phyloP scores from a whole-genome alignment of 768 basidiomycete genomes.

The Favolaschia claudopus region DNA sequence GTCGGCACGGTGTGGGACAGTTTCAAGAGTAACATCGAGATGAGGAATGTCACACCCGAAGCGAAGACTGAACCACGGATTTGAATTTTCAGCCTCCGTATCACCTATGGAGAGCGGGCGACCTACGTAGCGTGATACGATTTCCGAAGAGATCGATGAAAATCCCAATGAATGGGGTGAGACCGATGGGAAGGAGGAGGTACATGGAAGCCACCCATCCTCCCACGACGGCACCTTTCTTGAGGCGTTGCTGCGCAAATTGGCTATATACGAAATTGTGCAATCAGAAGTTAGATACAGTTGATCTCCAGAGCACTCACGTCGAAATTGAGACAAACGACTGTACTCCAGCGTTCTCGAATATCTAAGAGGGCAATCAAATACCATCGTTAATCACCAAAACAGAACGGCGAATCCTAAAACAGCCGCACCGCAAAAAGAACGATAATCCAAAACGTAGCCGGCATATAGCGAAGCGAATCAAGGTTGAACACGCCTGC shows the following conservation, averaged over 20 bases:
- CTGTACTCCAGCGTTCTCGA: constrained; percentile 53
- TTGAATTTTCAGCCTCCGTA: background rate
- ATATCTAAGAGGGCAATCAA: constrained; percentile 27
- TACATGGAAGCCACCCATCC: constrained; percentile 55
- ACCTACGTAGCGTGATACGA: constrained; percentile 47
- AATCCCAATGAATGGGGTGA: constrained; percentile 50
- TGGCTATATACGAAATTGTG: constrained; percentile 34
- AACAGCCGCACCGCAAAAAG: constrained; percentile 34
- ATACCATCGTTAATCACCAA: background rate
- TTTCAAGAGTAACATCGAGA: constrained; percentile 49
- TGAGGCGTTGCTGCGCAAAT: constrained; percentile 49
- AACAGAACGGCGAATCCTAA: background rate
- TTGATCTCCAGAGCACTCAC: constrained; percentile 31
- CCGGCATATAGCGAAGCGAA: constrained; percentile 41
- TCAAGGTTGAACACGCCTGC: constrained; percentile 39
- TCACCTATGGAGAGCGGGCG: background rate
- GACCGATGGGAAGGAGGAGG: constrained; percentile 45
- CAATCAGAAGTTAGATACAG: background rate
- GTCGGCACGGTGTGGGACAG: constrained; percentile 46
- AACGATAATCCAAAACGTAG: constrained; percentile 52
- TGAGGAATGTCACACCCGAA: constrained; percentile 47
- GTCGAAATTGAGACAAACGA: constrained; percentile 53
- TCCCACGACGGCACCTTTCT: constrained; percentile 51
- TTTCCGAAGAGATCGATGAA: constrained; percentile 49
- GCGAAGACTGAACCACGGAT: constrained; percentile 39